These are phyloP conservation scores for Trichoderma erinaceum DNA, from an alignment of 495 filamentous ascomycete genomes.

Conservation along the genomic window DNA sequence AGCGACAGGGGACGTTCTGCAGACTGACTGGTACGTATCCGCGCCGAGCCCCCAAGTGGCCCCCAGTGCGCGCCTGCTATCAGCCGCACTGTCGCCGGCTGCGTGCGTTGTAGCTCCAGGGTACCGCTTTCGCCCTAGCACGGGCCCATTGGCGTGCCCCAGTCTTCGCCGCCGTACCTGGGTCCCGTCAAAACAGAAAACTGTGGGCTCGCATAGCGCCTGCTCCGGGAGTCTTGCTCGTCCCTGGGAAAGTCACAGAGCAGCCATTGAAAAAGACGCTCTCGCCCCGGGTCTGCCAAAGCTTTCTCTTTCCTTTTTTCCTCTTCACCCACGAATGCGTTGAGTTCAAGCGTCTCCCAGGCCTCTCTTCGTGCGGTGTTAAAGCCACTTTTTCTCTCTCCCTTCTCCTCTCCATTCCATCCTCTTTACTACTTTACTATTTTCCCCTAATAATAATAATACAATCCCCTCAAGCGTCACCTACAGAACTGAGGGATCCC, in stretches of 20 bases:
- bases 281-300: not conserved
- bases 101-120: not conserved
- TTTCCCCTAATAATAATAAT: conserved; percentile 14
- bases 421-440: not conserved
- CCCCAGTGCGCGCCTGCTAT: conserved; percentile 5
- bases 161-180: conserved; percentile 11
- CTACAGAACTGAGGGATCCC: not conserved
- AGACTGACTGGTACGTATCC: not conserved
- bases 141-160: not conserved
- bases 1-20: too few species aligned
- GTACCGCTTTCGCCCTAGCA: conserved; percentile 13
- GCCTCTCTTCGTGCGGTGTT: conserved; percentile 16
- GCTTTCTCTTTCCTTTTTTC: conserved; percentile 11
- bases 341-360: conserved; percentile 14
- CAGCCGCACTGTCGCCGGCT: not conserved
- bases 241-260: not conserved
- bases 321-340: conserved; percentile 17
- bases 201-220: not conserved
- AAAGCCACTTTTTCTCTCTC: not conserved
- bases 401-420: not conserved
- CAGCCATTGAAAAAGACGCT: conserved; percentile 14
- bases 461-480: not conserved
- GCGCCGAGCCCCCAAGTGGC: not conserved
- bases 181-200: not conserved
- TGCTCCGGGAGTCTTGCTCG: not conserved